Evolutionary conservation across 2,329 filamentous ascomycete species (phyloP).

Genomic region (Penicillium sp.): DNA sequence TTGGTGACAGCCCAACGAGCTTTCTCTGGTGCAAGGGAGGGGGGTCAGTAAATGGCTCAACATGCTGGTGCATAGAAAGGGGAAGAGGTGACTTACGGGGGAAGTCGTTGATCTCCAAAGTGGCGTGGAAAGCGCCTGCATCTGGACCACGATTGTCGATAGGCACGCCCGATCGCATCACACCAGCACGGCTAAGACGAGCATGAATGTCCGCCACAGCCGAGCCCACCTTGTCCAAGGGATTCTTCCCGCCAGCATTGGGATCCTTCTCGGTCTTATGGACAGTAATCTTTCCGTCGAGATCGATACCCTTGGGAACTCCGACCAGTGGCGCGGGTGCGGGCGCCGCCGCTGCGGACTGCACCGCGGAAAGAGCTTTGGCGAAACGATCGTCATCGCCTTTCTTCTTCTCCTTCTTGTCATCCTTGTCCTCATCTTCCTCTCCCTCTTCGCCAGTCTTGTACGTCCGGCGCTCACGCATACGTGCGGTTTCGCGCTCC

Average conservation of each 20-base stretch:
- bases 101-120: conserved; percentile 98
- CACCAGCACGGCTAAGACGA: conserved; percentile 80
- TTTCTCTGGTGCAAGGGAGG: conserved; percentile 55
- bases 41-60: conserved; percentile 6
- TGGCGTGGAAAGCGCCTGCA: conserved; percentile 92
- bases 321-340: conserved; percentile 30
- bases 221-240: conserved; percentile 80
- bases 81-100: conserved; percentile 52
- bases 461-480: conserved; percentile 80
- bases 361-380: conserved; percentile 59
- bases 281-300: conserved; percentile 66
- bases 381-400: conserved; percentile 46
- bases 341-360: conserved; percentile 51
- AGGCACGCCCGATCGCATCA: conserved; percentile 83
- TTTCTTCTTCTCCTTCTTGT: conserved; percentile 63
- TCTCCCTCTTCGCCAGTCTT: conserved; percentile 83
- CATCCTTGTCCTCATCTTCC: conserved; percentile 61
- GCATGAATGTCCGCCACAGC: conserved; percentile 87
- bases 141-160: conserved; percentile 99
- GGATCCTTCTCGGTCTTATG: conserved; percentile 60
- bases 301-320: conserved; percentile 52
- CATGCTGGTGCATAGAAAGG: background rate
- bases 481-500: conserved; percentile 78
- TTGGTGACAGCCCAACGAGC: conserved; percentile 98
- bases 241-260: conserved; percentile 50